Evolutionary conservation across 2,329 filamentous ascomycete species (phyloP).

Genomic region (Xylaria sp.): DNA sequence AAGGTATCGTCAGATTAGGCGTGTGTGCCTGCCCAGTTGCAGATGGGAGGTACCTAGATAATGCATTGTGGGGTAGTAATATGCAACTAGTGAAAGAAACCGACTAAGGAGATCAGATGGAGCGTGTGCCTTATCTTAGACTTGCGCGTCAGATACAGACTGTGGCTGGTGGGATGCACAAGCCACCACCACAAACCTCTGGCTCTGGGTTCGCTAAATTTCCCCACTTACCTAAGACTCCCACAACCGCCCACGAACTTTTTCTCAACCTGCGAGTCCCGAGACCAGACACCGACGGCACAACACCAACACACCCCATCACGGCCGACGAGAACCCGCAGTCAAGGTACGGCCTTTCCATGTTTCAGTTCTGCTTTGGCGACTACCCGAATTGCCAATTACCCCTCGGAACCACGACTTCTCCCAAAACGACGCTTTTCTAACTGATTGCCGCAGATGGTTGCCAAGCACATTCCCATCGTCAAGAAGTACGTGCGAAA

Average conservation of each 20-base stretch:
- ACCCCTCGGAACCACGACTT: neutral
- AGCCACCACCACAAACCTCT: conserved; percentile 29
- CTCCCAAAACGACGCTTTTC: conserved; percentile 13
- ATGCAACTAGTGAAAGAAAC: neutral
- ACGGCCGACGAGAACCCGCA: conserved; percentile 36
- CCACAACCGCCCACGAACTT: conserved; percentile 32
- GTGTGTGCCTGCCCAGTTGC: neutral
- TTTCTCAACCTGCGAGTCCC: conserved; percentile 35
- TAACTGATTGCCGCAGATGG: conserved; percentile 70
- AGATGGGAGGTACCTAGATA: too few relatives aligned
- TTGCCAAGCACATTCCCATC: conserved; percentile 98
- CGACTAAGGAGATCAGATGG: neutral
- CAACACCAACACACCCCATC: conserved; percentile 37
- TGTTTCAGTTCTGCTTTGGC: neutral
- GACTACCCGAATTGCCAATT: neutral
- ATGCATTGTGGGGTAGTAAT: neutral
- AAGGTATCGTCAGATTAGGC: too few relatives aligned
- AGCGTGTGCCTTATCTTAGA: too few relatives aligned
- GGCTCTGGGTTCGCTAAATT: conserved; percentile 32
- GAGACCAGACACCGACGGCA: conserved; percentile 30
- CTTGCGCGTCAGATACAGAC: too few relatives aligned
- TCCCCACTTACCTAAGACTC: conserved; percentile 32
- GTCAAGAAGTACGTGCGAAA: conserved; percentile 93
- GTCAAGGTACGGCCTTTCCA: conserved; percentile 36
- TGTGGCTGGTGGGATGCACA: conserved; percentile 26